Percentiles rank a stretch among this genome's conserved stretches.
These are phyloP conservation scores for Epichloe sibirici DNA, from an alignment of 2,329 filamentous ascomycete species.

Conservation along the genomic window DNA sequence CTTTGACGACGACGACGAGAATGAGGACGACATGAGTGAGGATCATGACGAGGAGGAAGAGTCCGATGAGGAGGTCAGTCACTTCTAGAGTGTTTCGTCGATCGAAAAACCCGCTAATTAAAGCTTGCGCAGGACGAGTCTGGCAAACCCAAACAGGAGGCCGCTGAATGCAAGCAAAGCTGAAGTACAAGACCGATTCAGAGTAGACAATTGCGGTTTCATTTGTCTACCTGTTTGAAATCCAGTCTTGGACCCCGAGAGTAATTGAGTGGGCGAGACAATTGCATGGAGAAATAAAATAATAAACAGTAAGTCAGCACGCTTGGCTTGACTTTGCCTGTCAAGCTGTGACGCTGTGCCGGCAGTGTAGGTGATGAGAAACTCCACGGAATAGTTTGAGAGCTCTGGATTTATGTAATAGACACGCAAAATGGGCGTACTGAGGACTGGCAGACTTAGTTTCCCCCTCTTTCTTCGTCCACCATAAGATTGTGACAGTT, in stretches of 20 bases:
- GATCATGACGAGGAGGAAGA: slow-evolving; percentile 75
- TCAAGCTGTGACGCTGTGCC: neutral
- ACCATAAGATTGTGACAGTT: neutral
- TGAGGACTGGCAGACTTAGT: slow-evolving; percentile 2
- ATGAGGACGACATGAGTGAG: slow-evolving; percentile 75
- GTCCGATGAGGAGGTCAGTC: slow-evolving; percentile 62
- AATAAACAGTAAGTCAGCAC: slow-evolving; percentile 1
- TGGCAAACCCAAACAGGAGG: slow-evolving; percentile 85
- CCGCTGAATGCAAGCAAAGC: slow-evolving; percentile 93
- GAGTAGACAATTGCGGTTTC: neutral
- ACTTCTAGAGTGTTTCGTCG: neutral
- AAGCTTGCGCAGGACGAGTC: slow-evolving; percentile 55
- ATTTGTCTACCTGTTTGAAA: slow-evolving; percentile 2
- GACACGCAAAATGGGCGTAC: slow-evolving; percentile 7
- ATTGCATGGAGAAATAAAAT: slow-evolving; percentile 1
- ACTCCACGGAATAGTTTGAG: neutral
- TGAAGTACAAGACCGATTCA: slow-evolving; percentile 27
- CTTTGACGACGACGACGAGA: slow-evolving; percentile 57
- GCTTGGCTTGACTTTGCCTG: neutral
- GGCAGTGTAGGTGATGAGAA: neutral
- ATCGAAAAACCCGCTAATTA: slow-evolving; percentile 8
- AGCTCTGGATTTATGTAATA: slow-evolving; percentile 8
- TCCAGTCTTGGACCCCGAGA: neutral
- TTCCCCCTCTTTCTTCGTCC: neutral
- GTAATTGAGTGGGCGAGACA: neutral